Evolutionary conservation across 495 filamentous ascomycete genomes (phyloP).

Genomic region (Neurospora hispaniola): DNA sequence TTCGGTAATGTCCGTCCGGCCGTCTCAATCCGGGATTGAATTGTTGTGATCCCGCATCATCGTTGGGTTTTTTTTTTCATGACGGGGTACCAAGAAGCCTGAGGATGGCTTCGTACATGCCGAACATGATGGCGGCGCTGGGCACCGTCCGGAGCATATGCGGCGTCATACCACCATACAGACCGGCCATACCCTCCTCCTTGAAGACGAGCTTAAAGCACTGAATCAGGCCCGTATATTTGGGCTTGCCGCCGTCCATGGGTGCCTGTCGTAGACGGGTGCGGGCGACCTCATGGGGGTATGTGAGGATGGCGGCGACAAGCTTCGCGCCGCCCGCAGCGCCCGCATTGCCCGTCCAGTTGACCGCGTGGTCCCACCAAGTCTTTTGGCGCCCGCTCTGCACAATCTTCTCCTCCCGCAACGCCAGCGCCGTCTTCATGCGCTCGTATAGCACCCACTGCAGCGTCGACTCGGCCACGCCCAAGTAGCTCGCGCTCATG

Average conservation of each 20-base stretch:
- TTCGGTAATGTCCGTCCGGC: background rate
- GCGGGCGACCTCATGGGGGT: constrained; percentile 82
- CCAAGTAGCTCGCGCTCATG: constrained; percentile 77
- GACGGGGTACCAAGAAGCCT: constrained; percentile 34
- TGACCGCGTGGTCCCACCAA: constrained; percentile 52
- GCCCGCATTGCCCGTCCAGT: constrained; percentile 59
- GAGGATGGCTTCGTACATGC: constrained; percentile 78
- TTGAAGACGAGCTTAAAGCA: constrained; percentile 74
- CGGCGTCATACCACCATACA: constrained; percentile 81
- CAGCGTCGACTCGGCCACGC: constrained; percentile 73
- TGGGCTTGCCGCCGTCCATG: constrained; percentile 55
- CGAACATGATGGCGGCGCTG: constrained; percentile 84
- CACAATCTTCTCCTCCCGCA: constrained; percentile 44
- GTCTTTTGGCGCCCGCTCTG: constrained; percentile 44
- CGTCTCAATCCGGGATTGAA: background rate
- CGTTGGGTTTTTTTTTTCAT: background rate
- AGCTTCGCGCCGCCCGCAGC: constrained; percentile 77
- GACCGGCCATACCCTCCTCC: constrained; percentile 68
- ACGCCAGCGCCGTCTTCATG: constrained; percentile 56
- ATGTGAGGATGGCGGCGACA: constrained; percentile 66
- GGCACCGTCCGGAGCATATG: constrained; percentile 82
- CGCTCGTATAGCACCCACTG: constrained; percentile 86
- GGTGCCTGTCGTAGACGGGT: constrained; percentile 76
- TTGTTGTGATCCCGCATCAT: background rate
- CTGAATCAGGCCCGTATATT: constrained; percentile 74